These are phyloP conservation scores for Epithele typhae DNA, from an alignment of 768 basidiomycete genomes.

Conservation along the genomic window DNA sequence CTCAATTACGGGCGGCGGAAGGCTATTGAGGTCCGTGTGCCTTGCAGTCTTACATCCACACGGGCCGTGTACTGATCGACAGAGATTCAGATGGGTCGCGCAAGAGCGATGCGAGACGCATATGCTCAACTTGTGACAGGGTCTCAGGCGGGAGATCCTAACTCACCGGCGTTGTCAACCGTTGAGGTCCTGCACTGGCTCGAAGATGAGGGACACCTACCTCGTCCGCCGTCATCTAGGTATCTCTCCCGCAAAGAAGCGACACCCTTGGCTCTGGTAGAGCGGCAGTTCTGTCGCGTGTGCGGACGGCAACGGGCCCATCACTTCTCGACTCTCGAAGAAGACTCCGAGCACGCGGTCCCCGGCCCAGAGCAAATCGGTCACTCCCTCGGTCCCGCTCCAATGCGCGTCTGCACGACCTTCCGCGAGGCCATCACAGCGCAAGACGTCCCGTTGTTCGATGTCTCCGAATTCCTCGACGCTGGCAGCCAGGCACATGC, in stretches of 20 bases:
- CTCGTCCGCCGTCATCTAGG: conserved; percentile 22
- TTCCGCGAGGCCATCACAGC: neutral
- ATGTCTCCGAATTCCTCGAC: no score
- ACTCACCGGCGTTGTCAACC: conserved; percentile 30
- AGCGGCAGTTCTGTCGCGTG: conserved; percentile 16
- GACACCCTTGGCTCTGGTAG: neutral
- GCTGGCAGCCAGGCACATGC: no score
- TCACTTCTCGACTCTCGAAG: conserved; percentile 15
- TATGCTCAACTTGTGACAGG: conserved; percentile 29
- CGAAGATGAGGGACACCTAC: conserved; percentile 36
- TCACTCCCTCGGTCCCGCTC: neutral
- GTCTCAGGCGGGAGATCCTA: conserved; percentile 18
- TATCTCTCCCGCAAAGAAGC: no score
- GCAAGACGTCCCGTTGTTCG: no score
- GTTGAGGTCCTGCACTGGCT: conserved; percentile 44
- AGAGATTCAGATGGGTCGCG: conserved; percentile 43
- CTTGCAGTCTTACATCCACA: no score
- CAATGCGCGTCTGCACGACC: no score
- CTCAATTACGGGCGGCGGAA: conserved; percentile 42
- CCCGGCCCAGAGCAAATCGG: neutral
- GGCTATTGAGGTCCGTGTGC: conserved; percentile 48
- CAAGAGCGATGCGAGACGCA: conserved; percentile 35
- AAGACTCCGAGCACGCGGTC: neutral
- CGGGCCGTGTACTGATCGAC: no score
- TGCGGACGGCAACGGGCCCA: conserved; percentile 19